Percentiles rank a stretch among this genome's conserved stretches.
These are phyloP conservation scores for Alnus glutinosa DNA, from an alignment of 306 rosid species.

Conservation along the genomic window DNA sequence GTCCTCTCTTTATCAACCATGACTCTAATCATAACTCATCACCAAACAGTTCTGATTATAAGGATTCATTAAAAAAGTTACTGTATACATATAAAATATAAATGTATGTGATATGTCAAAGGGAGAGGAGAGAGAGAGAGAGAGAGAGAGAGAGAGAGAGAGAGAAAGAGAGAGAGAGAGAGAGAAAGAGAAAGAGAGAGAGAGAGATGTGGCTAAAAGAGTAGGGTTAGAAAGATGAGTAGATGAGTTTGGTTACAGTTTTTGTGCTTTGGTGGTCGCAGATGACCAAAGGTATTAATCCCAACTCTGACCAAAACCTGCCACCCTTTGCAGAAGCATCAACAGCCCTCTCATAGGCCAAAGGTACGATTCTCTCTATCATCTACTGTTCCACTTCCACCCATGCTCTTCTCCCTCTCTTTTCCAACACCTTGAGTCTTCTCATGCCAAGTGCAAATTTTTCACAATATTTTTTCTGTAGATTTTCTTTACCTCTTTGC, in stretches of 20 bases:
- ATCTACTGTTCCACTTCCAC: conserved; percentile 18
- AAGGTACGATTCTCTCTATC: conserved; percentile 41
- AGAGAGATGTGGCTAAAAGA: conserved; percentile 16
- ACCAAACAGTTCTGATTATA: conserved; percentile 22
- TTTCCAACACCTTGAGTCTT: conserved; percentile 20
- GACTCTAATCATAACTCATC: conserved; percentile 51
- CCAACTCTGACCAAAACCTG: conserved; percentile 51
- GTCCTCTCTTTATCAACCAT: conserved; percentile 41
- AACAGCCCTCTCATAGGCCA: conserved; percentile 34
- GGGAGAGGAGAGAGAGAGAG: not conserved
- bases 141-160: not conserved
- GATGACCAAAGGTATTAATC: conserved; percentile 45
- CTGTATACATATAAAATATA: conserved; percentile 8
- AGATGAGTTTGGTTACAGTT: conserved; percentile 30
- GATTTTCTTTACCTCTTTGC: conserved; percentile 29
- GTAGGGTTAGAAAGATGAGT: conserved; percentile 30
- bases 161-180: not conserved
- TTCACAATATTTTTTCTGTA: conserved; percentile 26
- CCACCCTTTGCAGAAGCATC: conserved; percentile 63
- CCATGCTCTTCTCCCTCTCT: not conserved
- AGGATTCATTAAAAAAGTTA: not conserved
- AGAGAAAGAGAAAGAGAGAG: not conserved
- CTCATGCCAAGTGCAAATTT: conserved; percentile 38
- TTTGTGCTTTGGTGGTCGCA: conserved; percentile 42
- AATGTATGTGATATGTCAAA: not conserved